A percentile compares a stretch with the other conserved stretches of the same genome.
Conservation (phyloP, 1,284 basidiomycete genomes). For the Cryptococcus wingfieldii region DNA sequence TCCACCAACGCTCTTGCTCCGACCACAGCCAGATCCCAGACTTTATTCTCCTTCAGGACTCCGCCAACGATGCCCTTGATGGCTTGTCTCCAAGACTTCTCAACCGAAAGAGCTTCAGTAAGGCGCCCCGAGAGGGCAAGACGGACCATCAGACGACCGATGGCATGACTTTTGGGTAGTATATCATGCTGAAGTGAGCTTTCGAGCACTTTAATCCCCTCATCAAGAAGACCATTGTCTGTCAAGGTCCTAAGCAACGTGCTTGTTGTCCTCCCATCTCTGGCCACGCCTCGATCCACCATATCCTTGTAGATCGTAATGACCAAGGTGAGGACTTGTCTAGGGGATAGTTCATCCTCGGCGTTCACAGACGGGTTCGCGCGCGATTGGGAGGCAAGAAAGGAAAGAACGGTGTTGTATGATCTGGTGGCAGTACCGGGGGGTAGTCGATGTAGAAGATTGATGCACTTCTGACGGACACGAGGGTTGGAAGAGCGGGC, state of each 20-base stretch:
- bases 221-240: constrained; percentile 18
- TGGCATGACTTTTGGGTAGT: constrained; percentile 18
- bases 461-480: constrained; percentile 12
- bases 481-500: constrained; percentile 10
- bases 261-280: constrained; percentile 16
- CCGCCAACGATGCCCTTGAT: not conserved
- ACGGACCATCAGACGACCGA: constrained; percentile 32
- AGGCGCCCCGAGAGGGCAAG: constrained; percentile 16
- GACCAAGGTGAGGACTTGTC: constrained; percentile 4
- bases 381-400: constrained; percentile 7
- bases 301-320: constrained; percentile 25
- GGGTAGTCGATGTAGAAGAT: constrained; percentile 3
- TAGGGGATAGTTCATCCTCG: constrained; percentile 11
- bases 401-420: constrained; percentile 19
- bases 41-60: not conserved
- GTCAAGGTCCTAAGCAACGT: constrained; percentile 22
- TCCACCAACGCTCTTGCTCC: constrained; percentile 33
- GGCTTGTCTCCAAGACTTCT: constrained; percentile 20
- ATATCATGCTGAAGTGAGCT: constrained; percentile 6
- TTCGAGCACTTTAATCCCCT: constrained; percentile 20
- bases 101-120: constrained; percentile 24
- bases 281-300: constrained; percentile 10
- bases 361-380: not conserved
- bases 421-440: not conserved
- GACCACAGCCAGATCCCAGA: constrained; percentile 26